Evolutionary conservation across 768 basidiomycete genomes (phyloP).

Genomic region (Hypholoma fasciculare): DNA sequence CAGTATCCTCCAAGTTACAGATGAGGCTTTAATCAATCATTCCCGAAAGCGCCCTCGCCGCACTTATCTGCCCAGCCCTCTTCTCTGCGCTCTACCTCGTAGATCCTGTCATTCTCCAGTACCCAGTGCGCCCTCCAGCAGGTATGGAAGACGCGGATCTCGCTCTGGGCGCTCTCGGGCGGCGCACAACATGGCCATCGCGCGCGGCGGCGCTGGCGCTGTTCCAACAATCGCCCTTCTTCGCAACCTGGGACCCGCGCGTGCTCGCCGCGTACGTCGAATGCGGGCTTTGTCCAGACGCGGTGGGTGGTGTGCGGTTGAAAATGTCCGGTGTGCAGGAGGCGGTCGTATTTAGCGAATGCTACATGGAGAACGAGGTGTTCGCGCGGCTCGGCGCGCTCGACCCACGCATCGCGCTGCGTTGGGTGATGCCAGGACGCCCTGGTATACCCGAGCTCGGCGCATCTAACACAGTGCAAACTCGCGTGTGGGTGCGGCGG

Average conservation of each 20-base stretch:
- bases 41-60: constrained; percentile 55
- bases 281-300: constrained; percentile 43
- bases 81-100: constrained; percentile 74
- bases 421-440: constrained; percentile 56
- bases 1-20: background rate
- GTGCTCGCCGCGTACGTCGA: constrained; percentile 65
- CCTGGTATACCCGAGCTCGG: constrained; percentile 38
- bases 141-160: constrained; percentile 18
- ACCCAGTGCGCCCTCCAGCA: background rate
- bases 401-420: constrained; percentile 49
- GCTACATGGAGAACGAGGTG: constrained; percentile 37
- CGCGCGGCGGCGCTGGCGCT: constrained; percentile 60
- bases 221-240: constrained; percentile 63
- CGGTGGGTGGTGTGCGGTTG: constrained; percentile 37
- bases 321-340: constrained; percentile 72
- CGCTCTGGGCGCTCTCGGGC: constrained; percentile 47
- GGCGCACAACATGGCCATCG: constrained; percentile 66
- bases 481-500: constrained; percentile 44
- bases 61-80: constrained; percentile 59
- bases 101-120: constrained; percentile 69
- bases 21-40: background rate
- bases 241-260: constrained; percentile 65
- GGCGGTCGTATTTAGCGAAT: constrained; percentile 58
- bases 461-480: constrained; percentile 30
- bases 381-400: constrained; percentile 41